Evolutionary conservation across 176 grass and related monocot species (phyloP), one percentile per base, ranked within the genome.

Genomic region (Triticum dicoccoides): DNA sequence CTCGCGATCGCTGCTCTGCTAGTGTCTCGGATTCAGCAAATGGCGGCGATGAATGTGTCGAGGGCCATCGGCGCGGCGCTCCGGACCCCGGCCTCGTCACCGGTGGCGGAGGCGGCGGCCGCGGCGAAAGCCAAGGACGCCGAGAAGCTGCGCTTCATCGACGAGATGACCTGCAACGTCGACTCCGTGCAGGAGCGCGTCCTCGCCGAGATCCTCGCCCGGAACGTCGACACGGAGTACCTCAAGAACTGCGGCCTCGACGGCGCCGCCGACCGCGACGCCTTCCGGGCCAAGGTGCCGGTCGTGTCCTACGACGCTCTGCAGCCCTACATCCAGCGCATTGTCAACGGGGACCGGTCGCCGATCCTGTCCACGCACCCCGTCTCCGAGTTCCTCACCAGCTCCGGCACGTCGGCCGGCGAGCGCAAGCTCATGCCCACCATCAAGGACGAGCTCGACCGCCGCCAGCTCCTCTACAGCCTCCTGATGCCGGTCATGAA

Each of bases 361-460:
- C 86, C 93, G 7, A 98, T 96, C 87, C 92, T 98, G 8, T 98
- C 93, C 6, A 78, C 92, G 0, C 90, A 94, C 79, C 96, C 96
- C 18, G 95, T 98, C 76, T 94, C 96, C 11, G 96, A 98, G 93
- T 94, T 98, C 81, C 96, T 98, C 85, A 98, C 96, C 47, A 96
- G 96, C 91, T 98, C 96, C 44, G 96, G 96, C 30, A 98, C 93
- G 18, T 98, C 96, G n/a, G 96, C 90, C 41, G 96, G 96, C 14
- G 93, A 98, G 79, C 89, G 96, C 85, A 98, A 96, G 91, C 89
- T 98, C 51, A 98, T 98, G 91, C 96, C 96, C 24, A 98, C 96
- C 41, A 92, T 98, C 32, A 81, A 86, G 78, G 96, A 98, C 73
- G 96, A 98, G 82, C 91, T 98, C 69, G 85, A 98, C 69, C 96